Base-by-base conservation (phyloP, 441 rosid genomes). In the Cnidoscolus chayamansa region DNA sequence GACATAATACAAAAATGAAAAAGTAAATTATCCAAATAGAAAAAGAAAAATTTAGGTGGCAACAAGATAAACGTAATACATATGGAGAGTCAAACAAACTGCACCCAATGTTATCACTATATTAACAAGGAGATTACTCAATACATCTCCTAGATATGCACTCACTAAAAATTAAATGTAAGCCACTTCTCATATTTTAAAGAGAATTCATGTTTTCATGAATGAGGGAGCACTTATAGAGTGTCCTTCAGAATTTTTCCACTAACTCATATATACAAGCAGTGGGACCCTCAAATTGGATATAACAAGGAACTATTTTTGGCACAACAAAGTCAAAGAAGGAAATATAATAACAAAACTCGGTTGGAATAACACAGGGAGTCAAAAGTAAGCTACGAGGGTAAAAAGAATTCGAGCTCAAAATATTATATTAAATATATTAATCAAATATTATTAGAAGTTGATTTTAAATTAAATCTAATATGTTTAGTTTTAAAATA, bases 21-120 rank as follows among this genome's bases (percentile, higher is more conserved):
- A 40, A 40, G 7, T 40, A 40, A 40, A 3, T 40, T 40, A 40
- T 3, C 45, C 45, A 4, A 40, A 40, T 40, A 6, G 45, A 6
- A 35, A 35, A 35, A 40, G 30, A 61, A 61, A n/a, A 11, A 49
- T 61, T 71, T 66, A 70, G 65, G 77, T 65, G 54, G 45, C 58
- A 61, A 40, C 57, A 65, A 20, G 65, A 74, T 68, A 17, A 17
- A 72, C 47, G 82, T 65, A 70, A 30, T 19, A 2, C 7, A 17
- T 25, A 48, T 2, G 72, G 55, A 72, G 70, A 67, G 72, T 25
- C 66, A 68, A 80, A 62, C 51, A 70, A 73, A 78, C 20, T 9
- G 63, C 65, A 75, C 74, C 16, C 8, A 72, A 50, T 20, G 61
- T 15, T n/a, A 71, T 62, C 50, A 32, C 62, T 17, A 61, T n/a